Evolutionary conservation across 176 grass and related monocot genomes (phyloP), one percentile per base, ranked within the genome.

Genomic region (Avena atlantica): DNA sequence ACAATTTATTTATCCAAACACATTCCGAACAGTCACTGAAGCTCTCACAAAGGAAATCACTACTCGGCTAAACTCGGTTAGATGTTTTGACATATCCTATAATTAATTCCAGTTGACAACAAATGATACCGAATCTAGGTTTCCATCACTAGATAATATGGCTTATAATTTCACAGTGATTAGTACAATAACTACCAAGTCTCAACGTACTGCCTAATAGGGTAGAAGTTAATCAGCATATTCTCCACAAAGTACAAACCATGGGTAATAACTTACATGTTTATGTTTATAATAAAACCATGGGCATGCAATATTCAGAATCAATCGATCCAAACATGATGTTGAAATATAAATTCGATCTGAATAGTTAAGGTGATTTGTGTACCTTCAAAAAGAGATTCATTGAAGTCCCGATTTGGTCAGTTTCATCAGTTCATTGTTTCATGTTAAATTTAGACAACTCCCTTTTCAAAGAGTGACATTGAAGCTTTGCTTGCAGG

Each of bases 401-500:
- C 34, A 63, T 13, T 81, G 87, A 89, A 89, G 90, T 80, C 29
- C 31, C 62, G 40, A 87, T 42, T 79, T n/a, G 86, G 65, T 44
- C 31, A 25, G 45, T 82, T 60, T 53, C 80, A 81, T 73, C 60
- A 24, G 79, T 73, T 36, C 84, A 52, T 25, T 87, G 70, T 70
- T 74, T 81, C 55, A 87, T 85, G 64, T 89, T 87, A 59, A 91
- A 62, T 74, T 87, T 85, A 61, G 86, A 61, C 14, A 89, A 71
- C 78, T 76, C 89, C 87, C 83, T 81, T 45, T 90, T 87, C 78
- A 79, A 78, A 80, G 67, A 88, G 45, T 90, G 79, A 53, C 87
- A 85, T 78, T 87, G 69, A 53, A 96, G 24, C 48, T 91, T 91
- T 82, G 86, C 78, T 86, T 89, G 58, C 62, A 96, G 68, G 55